These are phyloP conservation scores for Sporisorium reilianum DNA, from an alignment of 1,284 basidiomycete genomes.

Conservation along the genomic window DNA sequence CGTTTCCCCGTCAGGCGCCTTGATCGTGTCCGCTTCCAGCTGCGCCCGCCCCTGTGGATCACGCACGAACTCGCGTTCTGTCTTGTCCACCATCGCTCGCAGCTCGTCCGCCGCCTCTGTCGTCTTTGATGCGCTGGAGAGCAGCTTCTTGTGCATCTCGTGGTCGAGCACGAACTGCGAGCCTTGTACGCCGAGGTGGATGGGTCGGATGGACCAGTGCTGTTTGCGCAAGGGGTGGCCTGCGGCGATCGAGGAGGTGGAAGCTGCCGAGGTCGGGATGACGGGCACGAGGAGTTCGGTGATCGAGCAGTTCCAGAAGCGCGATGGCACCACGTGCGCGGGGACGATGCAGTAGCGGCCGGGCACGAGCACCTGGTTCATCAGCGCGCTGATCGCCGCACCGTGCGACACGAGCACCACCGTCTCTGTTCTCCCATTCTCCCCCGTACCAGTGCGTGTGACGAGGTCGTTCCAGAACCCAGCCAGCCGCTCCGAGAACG, in stretches of 20 bases:
- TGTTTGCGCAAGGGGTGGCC: constrained; percentile 19
- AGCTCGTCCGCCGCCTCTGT: constrained; percentile 11
- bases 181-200: constrained; percentile 47
- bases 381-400: constrained; percentile 59
- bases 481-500: constrained; percentile 48
- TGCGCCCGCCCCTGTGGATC: constrained; percentile 29
- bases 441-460: not conserved
- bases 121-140: constrained; percentile 9
- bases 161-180: constrained; percentile 43
- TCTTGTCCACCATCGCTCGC: constrained; percentile 27
- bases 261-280: constrained; percentile 11
- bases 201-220: constrained; percentile 38
- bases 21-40: constrained; percentile 34
- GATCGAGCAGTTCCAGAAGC: constrained; percentile 67
- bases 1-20: constrained; percentile 28
- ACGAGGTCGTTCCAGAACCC: constrained; percentile 61
- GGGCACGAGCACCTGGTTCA: constrained; percentile 55
- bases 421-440: constrained; percentile 26
- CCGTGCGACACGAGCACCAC: constrained; percentile 65
- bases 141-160: constrained; percentile 31
- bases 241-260: not conserved
- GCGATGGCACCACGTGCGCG: constrained; percentile 28
- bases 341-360: constrained; percentile 44
- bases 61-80: constrained; percentile 31
- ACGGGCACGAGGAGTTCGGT: constrained; percentile 56